Base-by-base conservation (phyloP, 2,329 filamentous ascomycete species). In the Chrysoporthe deuterocubensis region DNA sequence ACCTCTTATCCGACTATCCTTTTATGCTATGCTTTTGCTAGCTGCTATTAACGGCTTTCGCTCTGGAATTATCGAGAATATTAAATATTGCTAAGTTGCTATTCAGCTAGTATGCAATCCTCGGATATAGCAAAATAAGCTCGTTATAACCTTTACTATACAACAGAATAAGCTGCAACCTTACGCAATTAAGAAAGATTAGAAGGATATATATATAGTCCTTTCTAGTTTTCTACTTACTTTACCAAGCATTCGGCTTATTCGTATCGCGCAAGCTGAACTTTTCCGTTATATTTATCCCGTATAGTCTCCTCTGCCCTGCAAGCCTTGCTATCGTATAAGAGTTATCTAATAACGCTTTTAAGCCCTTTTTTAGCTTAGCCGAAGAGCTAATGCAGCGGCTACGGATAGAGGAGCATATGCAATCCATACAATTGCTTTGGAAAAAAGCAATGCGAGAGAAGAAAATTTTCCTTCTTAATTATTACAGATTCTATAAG, bases 291-390 rank as follows among this genome's bases (percentile, higher is more conserved):
- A 21, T 43, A 4, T 37, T 60, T 37, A 37, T 60, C 13, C 57
- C 57, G 21, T 37, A 60, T 16, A 60, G 43, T 18, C 42, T 46
- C 26, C 34, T 61, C 42, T 61, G 58, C 18, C 42, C 18, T 32
- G 40, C 46, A 26, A 61, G 42, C 58, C 58, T 61, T 48, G 58
- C 46, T 21, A 18, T 61, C 46, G 58, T 42, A 9, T n/a, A 42
- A 32, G 58, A n/a, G 4, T 3, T 61, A 9, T 21, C 58, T 16
- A 42, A 61, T 26, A 21, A 61, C 13, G 58, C 58, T 44, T 61
- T 61, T 44, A n/a, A 61, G 11, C 42, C 42, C 8, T 16, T 42
- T 2, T 32, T 61, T 7, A 21, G 44, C 32, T 61, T 40, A 2
- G n/a, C 46, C 18, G 42, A 61, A 5, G 16, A 43, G n/a, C 58